Conservation (phyloP, 2,329 filamentous ascomycete species). For the Fusarium chlamydosporum region DNA sequence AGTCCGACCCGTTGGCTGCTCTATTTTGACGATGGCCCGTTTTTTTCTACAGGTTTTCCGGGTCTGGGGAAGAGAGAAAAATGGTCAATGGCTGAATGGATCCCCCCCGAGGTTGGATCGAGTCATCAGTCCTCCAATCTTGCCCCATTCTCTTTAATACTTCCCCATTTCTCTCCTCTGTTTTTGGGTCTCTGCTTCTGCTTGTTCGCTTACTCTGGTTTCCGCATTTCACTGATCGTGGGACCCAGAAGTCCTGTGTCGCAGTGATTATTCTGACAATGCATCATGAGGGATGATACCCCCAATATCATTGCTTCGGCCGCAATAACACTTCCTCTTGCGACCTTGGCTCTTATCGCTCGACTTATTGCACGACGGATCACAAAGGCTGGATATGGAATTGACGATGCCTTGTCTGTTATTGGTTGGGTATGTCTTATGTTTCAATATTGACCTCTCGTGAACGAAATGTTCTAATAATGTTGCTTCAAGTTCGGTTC, state of each 20-base stretch:
- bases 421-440: conserved; percentile 41
- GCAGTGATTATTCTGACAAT: conserved; percentile 23
- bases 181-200: conserved; percentile 17
- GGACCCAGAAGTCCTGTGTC: conserved; percentile 4
- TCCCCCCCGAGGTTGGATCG: neutral
- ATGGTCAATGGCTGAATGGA: conserved; percentile 1
- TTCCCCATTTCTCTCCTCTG: conserved; percentile 21
- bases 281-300: conserved; percentile 46
- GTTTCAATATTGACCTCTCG: neutral
- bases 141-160: conserved; percentile 30
- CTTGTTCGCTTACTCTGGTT: conserved; percentile 7
- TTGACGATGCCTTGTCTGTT: conserved; percentile 43
- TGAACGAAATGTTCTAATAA: conserved; percentile 15
- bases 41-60: conserved; percentile 18
- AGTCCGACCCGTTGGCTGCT: conserved; percentile 20
- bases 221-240: conserved; percentile 19
- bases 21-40: conserved; percentile 20
- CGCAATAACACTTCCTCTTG: conserved; percentile 41
- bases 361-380: conserved; percentile 43
- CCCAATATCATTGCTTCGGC: conserved; percentile 45
- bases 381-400: conserved; percentile 46
- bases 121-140: conserved; percentile 11
- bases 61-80: conserved; percentile 31
- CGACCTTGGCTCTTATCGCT: conserved; percentile 38
- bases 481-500: conserved; percentile 30